Evolutionary conservation across 2,329 filamentous ascomycete species (phyloP), one percentile per base, ranked within the genome.

Genomic region (Ilyonectria sp.): DNA sequence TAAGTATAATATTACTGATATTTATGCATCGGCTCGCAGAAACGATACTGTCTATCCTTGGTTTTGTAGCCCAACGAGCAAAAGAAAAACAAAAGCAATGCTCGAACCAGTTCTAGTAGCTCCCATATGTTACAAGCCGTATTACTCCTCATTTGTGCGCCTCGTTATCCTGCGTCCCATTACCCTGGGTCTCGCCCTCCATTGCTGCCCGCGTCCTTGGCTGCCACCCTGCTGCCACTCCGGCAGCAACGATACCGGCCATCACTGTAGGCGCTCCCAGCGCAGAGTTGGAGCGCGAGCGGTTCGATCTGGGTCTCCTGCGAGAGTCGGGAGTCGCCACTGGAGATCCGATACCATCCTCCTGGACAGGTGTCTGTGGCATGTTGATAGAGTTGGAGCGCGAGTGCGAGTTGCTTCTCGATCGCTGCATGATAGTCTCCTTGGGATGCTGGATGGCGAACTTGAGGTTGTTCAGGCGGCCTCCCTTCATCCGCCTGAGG

Each of bases 241-340:
- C 92, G 49, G 92, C 93, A 9, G 92, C 93, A 56, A 95, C 89
- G 65, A 95, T 91, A 68, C 93, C 93, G n/a, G 93, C 92, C 93
- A 94, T 94, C 68, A 94, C 92, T 8, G 91, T 90, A 2, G 92
- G 91, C 2, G 92, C 91, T 11, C 91, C 92, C 11, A 95, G 85
- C 2, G 92, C 92, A 31, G 92, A 94, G 79, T 91, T 91, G 46
- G 87, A 89, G 64, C 90, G 83, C 63, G 90, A 90, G 67, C 90
- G 85, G 74, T 85, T 92, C 49, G 91, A 93, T 71, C 91, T 86
- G 57, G 92, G 93, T 58, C 92, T 88, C 62, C 85, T 88, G 56
- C 92, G 84, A 63, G 89, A 86, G 75, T 91, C 89, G 5, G 85
- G 90, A 57, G 84, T 92, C 75, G 77, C 87, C 79, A 75, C 87